Evolutionary conservation across 1,139 yeast species (phyloP).

Genomic region (Pneumocystis sp.): DNA sequence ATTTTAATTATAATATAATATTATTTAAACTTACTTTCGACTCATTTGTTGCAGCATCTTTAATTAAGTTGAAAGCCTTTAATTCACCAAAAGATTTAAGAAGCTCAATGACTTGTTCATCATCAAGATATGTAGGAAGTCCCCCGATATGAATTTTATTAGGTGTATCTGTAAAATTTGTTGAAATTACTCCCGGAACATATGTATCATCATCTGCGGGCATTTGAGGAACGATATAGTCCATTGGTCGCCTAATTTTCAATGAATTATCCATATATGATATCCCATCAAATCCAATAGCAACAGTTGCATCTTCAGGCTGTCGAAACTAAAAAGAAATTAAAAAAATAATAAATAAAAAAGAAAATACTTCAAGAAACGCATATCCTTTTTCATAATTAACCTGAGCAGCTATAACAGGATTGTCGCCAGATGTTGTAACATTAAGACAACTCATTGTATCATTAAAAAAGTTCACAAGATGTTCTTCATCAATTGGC

Average conservation of each 20-base stretch:
- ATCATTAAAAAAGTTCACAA: slow-evolving; percentile 16
- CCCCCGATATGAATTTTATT: slow-evolving; percentile 29
- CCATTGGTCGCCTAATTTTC: slow-evolving; percentile 41
- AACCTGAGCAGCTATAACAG: slow-evolving; percentile 12
- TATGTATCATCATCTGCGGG: slow-evolving; percentile 6
- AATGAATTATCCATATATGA: slow-evolving; percentile 26
- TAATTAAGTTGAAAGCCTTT: slow-evolving; percentile 23
- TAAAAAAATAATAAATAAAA: neutral
- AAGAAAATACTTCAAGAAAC: neutral
- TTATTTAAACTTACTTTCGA: slow-evolving; percentile 18
- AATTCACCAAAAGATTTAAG: slow-evolving; percentile 29
- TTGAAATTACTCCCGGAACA: slow-evolving; percentile 17
- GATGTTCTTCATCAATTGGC: slow-evolving; percentile 20
- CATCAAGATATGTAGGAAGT: slow-evolving; percentile 28
- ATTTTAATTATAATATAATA: neutral
- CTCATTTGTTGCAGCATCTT: slow-evolving; percentile 23
- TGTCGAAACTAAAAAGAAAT: slow-evolving; percentile 37
- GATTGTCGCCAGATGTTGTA: slow-evolving; percentile 4
- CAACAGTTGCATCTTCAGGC: slow-evolving; percentile 44
- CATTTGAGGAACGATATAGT: slow-evolving; percentile 36
- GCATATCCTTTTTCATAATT: slow-evolving; percentile 15
- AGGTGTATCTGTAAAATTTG: slow-evolving; percentile 21
- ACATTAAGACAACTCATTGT: slow-evolving; percentile 14
- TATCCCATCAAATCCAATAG: slow-evolving; percentile 34
- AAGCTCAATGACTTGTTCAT: slow-evolving; percentile 27